Evolutionary conservation across 192 early-diverging fungal species (phyloP).

Genomic region (Phlyctochytrium planicorne): DNA sequence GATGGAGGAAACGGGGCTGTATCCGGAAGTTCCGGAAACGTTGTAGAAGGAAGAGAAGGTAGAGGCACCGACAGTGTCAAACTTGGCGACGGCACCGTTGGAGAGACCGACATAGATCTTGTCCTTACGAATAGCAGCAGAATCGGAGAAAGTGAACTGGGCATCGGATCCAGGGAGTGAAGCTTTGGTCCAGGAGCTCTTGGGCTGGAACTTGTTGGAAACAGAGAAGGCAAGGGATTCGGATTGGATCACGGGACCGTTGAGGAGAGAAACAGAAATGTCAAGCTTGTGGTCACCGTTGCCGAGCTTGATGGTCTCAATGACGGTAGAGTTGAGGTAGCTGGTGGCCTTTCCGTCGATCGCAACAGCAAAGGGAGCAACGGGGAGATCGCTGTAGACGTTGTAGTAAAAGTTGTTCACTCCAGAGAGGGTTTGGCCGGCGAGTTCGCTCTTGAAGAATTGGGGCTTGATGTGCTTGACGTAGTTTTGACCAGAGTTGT

Average conservation of each 20-base stretch:
- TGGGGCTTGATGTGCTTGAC: too few species aligned
- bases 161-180: too few species aligned
- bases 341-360: background rate
- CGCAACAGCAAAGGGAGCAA: background rate
- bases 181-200: too few species aligned
- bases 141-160: too few species aligned
- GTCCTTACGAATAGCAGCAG: too few species aligned
- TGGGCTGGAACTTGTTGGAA: background rate
- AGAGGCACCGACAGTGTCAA: too few species aligned
- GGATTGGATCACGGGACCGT: background rate
- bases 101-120: too few species aligned
- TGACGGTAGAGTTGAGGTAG: too few species aligned
- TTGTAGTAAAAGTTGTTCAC: background rate
- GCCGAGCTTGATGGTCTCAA: too few species aligned
- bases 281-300: background rate
- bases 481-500: too few species aligned
- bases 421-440: background rate
- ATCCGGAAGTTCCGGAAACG: background rate
- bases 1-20: background rate
- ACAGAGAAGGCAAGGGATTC: background rate
- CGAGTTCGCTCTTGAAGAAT: background rate
- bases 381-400: background rate
- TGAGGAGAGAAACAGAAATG: background rate
- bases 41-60: background rate
- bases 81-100: too few species aligned